Evolutionary conservation across 2,329 filamentous ascomycete species (phyloP).

Genomic region (Calcarisporium arbuscula): DNA sequence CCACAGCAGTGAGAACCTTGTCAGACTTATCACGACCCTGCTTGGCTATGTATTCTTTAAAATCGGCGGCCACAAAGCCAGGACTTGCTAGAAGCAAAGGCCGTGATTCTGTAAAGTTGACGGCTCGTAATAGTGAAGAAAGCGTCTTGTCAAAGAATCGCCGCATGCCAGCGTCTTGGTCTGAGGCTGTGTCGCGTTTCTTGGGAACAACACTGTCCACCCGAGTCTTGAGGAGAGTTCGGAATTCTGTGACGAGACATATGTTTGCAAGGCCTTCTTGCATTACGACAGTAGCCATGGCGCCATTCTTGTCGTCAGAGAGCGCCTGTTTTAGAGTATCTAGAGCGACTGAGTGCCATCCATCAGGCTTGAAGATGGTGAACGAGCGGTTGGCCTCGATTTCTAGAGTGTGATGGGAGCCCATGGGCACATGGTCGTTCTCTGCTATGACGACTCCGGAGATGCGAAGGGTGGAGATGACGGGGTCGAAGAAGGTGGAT

Average conservation of each 20-base stretch:
- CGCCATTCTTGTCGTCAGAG: conserved; percentile 70
- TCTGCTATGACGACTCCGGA: conserved; percentile 48
- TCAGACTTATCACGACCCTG: conserved; percentile 54
- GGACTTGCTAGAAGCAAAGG: conserved; percentile 83
- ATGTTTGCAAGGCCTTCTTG: conserved; percentile 82
- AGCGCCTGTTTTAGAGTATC: conserved; percentile 74
- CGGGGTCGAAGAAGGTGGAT: conserved; percentile 52
- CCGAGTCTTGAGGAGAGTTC: conserved; percentile 60
- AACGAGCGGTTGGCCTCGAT: conserved; percentile 85
- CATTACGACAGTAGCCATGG: conserved; percentile 88
- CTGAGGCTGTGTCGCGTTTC: conserved; percentile 58
- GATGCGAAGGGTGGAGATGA: conserved; percentile 48
- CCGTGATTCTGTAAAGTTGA: conserved; percentile 65
- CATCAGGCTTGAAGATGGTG: conserved; percentile 71
- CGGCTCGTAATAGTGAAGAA: conserved; percentile 66
- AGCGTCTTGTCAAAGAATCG: conserved; percentile 72
- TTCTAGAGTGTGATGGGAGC: conserved; percentile 60
- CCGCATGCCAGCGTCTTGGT: conserved; percentile 64
- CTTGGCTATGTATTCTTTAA: conserved; percentile 66
- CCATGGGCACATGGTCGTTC: conserved; percentile 45
- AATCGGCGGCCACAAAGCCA: conserved; percentile 77
- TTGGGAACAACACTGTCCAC: conserved; percentile 61
- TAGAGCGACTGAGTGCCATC: conserved; percentile 87
- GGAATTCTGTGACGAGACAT: conserved; percentile 73
- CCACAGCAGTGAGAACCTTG: conserved; percentile 60